Base-by-base conservation (phyloP, 2,329 filamentous ascomycete genomes). In the Stromatinia cepivora region DNA sequence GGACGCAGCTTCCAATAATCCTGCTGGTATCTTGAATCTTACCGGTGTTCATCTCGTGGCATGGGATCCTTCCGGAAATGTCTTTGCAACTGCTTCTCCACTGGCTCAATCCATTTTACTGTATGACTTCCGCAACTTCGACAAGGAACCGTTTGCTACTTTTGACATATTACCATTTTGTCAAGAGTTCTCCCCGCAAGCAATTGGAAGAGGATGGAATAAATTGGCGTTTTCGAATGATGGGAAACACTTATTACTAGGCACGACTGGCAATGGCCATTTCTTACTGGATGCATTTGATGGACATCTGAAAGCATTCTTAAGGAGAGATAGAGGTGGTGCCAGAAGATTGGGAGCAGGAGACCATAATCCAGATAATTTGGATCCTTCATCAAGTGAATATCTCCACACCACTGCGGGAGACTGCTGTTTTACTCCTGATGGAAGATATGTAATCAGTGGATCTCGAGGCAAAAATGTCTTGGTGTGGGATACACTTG, bases 191-290 rank as follows among this genome's bases (percentile, higher is more conserved):
- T 75, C 84, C 79, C 71, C 85, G 79, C 62, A 83, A 73, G 65
- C 70, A 65, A 80, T 85, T 1, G 82, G 87, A 71, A 85, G 85
- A 66, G 90, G 90, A 15, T 99, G 95, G 95, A 95, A 92, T 1
- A 93, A 91, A 75, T 85, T 99, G 54, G 93, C 97, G 76, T 98
- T 99, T 78, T 95, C 92, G 70, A 99, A 99, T 76, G 95, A 99
- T 76, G 95, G 95, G 25, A 97, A 97, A 77, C 88, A 88, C 71
- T 81, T 99, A 61, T 85, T 99, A 7, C 80, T 99, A 25, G 92
- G 92, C 20, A 98, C 94, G 2, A 92, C 90, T 62, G 92, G 92
- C 9, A 86, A 86, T 65, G 93, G 93, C 0, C 95, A 99, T 79
- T 97, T 95, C 77, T 82, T 99, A 3, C 83, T 99, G n/a, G 95